Evolutionary conservation across 2,329 filamentous ascomycete genomes (phyloP).

Genomic region (Botryotinia narcissicola): DNA sequence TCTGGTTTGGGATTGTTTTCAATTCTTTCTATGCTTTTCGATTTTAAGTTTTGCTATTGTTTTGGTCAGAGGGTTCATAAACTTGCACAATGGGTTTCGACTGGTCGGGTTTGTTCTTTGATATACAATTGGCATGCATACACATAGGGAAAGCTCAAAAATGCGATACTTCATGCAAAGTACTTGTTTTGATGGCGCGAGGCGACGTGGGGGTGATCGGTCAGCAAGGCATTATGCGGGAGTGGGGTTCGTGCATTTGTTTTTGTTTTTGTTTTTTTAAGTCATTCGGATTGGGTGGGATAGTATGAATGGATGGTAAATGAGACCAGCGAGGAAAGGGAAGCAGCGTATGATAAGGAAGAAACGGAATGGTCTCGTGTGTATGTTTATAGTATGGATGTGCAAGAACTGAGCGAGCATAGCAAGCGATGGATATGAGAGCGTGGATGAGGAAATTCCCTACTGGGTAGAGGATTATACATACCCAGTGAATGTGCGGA

Average conservation of each 20-base stretch:
- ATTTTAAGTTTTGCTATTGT: constrained; percentile 11
- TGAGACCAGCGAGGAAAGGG: constrained; percentile 9
- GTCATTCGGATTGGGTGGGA: not conserved
- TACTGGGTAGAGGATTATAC: not conserved
- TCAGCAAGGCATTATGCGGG: constrained; percentile 13
- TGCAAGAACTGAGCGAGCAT: not conserved
- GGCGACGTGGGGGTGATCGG: constrained; percentile 11
- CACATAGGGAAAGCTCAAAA: constrained; percentile 18
- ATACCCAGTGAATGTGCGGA: not conserved
- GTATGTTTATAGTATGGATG: constrained; percentile 18
- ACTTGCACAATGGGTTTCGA: constrained; percentile 19
- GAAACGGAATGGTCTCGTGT: constrained; percentile 5
- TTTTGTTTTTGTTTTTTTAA: constrained; percentile 2
- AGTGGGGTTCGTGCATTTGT: constrained; percentile 4
- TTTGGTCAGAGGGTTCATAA: constrained; percentile 21
- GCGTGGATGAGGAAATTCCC: not conserved
- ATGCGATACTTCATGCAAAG: constrained; percentile 8
- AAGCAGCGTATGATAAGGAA: constrained; percentile 10
- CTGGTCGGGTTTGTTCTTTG: constrained; percentile 21
- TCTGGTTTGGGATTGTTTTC: constrained; percentile 25
- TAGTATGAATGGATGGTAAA: constrained; percentile 17
- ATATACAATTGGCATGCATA: constrained; percentile 23
- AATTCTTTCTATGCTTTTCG: constrained; percentile 1
- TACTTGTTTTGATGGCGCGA: constrained; percentile 16
- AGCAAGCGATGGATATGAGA: constrained; percentile 4